These are phyloP conservation scores for Lablab purpureus DNA, from an alignment of 306 rosid genomes.

Conservation along the genomic window DNA sequence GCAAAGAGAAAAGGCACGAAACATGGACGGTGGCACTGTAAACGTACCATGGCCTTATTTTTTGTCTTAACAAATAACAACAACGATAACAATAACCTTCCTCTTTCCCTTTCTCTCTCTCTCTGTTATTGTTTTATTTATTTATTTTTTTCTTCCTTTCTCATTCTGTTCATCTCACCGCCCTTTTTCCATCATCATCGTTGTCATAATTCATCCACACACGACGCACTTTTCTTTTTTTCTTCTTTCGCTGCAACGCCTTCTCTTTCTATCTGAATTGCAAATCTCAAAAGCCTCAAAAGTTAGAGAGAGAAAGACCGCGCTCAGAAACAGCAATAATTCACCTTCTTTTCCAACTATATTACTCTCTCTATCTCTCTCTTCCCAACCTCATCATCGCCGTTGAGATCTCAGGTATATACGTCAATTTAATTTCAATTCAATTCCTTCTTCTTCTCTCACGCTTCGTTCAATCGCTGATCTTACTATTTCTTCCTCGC, in stretches of 20 bases:
- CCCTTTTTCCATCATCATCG: conserved; percentile 41
- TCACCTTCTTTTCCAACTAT: conserved; percentile 60
- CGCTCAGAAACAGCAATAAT: conserved; percentile 59
- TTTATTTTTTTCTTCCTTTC: not conserved
- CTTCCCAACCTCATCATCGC: conserved; percentile 51
- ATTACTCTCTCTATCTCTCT: conserved; percentile 41
- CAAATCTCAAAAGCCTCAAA: conserved; percentile 66
- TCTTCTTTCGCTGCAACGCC: conserved; percentile 41
- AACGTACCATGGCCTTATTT: conserved; percentile 59
- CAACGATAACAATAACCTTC: not conserved
- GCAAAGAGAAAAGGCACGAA: not conserved
- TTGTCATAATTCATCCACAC: conserved; percentile 53
- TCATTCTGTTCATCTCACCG: conserved; percentile 36
- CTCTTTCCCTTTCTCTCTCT: not conserved
- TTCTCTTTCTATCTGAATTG: conserved; percentile 49
- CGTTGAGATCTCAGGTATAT: conserved; percentile 73
- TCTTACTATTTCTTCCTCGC: conserved; percentile 37
- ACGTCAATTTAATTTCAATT: conserved; percentile 49
- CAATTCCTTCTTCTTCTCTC: conserved; percentile 6
- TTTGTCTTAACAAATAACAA: conserved; percentile 36
- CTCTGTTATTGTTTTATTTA: conserved; percentile 31
- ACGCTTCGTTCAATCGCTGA: conserved; percentile 39
- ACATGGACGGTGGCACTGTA: conserved; percentile 58
- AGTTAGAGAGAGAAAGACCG: conserved; percentile 59
- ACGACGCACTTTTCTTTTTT: conserved; percentile 14